Evolutionary conservation across 768 basidiomycete species (phyloP).

Genomic region (Lactarius sanguifluus): DNA sequence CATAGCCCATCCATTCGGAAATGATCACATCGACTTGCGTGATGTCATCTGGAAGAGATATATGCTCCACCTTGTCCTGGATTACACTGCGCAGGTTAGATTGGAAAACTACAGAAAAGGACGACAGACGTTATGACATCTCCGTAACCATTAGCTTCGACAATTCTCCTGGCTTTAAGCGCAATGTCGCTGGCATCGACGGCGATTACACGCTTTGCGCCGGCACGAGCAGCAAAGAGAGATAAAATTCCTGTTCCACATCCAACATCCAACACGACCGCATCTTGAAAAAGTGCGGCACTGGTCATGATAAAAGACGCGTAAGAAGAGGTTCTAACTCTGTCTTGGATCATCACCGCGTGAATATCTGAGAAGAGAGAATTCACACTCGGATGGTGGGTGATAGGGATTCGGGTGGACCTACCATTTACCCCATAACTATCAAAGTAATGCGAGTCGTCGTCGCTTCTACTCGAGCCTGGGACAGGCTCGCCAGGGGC

Average conservation of each 20-base stretch:
- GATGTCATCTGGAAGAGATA: constrained; percentile 67
- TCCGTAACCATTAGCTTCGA: constrained; percentile 54
- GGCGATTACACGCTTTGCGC: constrained; percentile 87
- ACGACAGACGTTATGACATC: constrained; percentile 59
- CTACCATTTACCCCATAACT: constrained; percentile 87
- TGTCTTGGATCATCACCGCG: constrained; percentile 94
- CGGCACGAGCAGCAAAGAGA: constrained; percentile 84
- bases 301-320: constrained; percentile 87
- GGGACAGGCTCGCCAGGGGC: constrained; percentile 35
- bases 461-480: constrained; percentile 51
- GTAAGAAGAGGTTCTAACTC: constrained; percentile 90
- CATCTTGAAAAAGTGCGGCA: constrained; percentile 76
- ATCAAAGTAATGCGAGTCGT: constrained; percentile 92
- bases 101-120: constrained; percentile 2
- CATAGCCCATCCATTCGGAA: constrained; percentile 98
- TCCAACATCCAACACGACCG: constrained; percentile 90
- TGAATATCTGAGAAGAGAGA: constrained; percentile 68
- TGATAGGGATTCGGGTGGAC: constrained; percentile 13
- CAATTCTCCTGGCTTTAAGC: constrained; percentile 48
- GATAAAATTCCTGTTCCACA: constrained; percentile 95
- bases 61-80: constrained; percentile 87
- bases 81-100: constrained; percentile 56
- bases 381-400: not conserved
- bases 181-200: constrained; percentile 84
- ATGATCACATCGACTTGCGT: constrained; percentile 90